Conservation (phyloP, 73 alveolate genomes). For the Tetrahymena thermophila region DNA sequence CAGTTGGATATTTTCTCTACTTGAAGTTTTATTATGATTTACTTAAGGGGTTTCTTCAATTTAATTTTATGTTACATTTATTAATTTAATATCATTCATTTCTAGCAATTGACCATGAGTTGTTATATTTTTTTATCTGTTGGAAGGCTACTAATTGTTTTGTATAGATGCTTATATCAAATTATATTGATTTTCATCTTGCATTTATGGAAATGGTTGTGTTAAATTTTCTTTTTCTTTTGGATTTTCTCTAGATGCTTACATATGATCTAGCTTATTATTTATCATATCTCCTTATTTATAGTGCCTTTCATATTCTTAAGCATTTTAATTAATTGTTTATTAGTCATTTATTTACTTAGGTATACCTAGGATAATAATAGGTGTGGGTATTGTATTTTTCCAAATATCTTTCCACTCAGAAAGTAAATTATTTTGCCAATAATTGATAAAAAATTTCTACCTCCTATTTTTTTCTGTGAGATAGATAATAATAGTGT, state of each 20-base stretch:
- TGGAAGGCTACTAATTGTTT: background rate
- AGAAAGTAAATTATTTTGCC: background rate
- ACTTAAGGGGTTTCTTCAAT: background rate
- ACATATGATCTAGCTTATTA: background rate
- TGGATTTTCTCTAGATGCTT: background rate
- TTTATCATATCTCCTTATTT: background rate
- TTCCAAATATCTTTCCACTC: conserved; percentile 1
- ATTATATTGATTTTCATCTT: background rate
- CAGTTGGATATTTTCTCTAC: background rate
- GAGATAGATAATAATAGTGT: background rate
- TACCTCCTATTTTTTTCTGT: background rate
- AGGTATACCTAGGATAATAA: background rate
- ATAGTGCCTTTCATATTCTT: background rate
- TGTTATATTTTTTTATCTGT: background rate
- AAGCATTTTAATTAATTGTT: background rate
- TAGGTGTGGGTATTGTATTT: background rate
- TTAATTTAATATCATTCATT: background rate
- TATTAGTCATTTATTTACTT: background rate
- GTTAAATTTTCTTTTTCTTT: background rate
- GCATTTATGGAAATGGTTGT: background rate
- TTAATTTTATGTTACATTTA: background rate
- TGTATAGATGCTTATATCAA: background rate
- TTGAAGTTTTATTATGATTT: background rate
- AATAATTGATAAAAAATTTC: background rate
- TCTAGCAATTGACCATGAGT: background rate